Conservation (phyloP, 2,329 filamentous ascomycete species). For the Pseudogymnoascus sp. region DNA sequence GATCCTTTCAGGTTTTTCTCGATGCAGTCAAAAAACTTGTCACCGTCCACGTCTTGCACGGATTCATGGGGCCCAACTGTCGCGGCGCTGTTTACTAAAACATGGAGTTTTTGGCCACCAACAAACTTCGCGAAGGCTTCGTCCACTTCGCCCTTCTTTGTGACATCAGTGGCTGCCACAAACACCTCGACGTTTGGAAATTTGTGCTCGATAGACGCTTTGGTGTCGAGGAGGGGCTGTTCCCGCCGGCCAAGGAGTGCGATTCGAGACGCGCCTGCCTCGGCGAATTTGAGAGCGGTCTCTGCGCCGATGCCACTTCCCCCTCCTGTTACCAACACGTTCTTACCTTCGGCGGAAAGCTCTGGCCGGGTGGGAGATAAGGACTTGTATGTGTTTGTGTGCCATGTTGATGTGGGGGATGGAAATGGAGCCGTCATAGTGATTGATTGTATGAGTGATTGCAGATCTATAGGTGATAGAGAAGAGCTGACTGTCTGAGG, state of each 20-base stretch:
- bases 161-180: slow-evolving; percentile 28
- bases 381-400: slow-evolving; percentile 29
- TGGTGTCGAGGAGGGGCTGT: slow-evolving; percentile 30
- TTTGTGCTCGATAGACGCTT: slow-evolving; percentile 29
- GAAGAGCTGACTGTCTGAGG: slow-evolving; percentile 12
- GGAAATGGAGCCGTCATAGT: slow-evolving; percentile 29
- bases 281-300: slow-evolving; percentile 35
- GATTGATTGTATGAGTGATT: too few species aligned
- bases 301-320: slow-evolving; percentile 38
- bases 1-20: slow-evolving; percentile 30
- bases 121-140: slow-evolving; percentile 28
- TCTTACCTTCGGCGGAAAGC: slow-evolving; percentile 34
- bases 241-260: slow-evolving; percentile 36
- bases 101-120: slow-evolving; percentile 30
- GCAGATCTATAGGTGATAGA: slow-evolving; percentile 16
- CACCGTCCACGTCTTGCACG: slow-evolving; percentile 25
- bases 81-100: slow-evolving; percentile 35
- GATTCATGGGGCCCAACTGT: slow-evolving; percentile 25
- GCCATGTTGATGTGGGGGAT: slow-evolving; percentile 33
- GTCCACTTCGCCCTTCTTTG: slow-evolving; percentile 28
- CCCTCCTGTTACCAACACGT: slow-evolving; percentile 36
- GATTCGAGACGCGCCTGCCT: slow-evolving; percentile 36
- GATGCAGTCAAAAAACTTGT: slow-evolving; percentile 31
- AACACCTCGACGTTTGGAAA: slow-evolving; percentile 31
- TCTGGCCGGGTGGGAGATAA: slow-evolving; percentile 34